A percentile compares a stretch with the other conserved stretches of the same genome.
Evolutionary conservation across 2,329 filamentous ascomycete genomes (phyloP).

Genomic region (Aspergillus aculeatinus): DNA sequence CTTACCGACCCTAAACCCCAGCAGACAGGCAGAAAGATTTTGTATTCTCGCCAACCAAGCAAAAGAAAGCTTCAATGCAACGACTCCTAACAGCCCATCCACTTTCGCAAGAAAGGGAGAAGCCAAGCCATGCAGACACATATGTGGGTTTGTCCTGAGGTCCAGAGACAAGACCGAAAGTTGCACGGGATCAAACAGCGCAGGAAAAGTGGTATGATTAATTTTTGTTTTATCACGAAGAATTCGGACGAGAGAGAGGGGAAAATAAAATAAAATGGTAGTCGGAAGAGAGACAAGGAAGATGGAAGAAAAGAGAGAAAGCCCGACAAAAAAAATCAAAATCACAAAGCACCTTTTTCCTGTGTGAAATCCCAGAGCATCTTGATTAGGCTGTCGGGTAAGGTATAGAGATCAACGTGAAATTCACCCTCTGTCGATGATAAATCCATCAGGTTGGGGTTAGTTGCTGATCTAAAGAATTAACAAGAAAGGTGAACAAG

Average conservation of each 20-base stretch:
- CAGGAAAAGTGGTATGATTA: background rate
- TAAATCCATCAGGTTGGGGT: constrained; percentile 28
- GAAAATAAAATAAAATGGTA: background rate
- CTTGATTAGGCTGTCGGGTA: constrained; percentile 83
- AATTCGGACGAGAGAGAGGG: background rate
- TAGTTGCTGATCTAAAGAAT: background rate
- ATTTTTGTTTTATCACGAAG: background rate
- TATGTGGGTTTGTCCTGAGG: background rate
- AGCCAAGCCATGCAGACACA: too few species aligned
- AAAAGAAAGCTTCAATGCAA: too few species aligned
- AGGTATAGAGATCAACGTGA: constrained; percentile 96
- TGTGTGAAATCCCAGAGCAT: constrained; percentile 88
- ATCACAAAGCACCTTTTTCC: constrained; percentile 44
- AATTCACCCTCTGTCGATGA: constrained; percentile 78
- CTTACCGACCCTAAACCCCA: too few species aligned
- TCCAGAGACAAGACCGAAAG: background rate
- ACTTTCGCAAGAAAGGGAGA: too few species aligned
- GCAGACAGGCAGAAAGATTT: too few species aligned
- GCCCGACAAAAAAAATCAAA: background rate
- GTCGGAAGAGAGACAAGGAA: constrained; percentile 2
- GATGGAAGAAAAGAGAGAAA: background rate
- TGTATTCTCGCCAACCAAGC: too few species aligned
- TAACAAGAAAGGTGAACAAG: background rate
- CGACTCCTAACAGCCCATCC: too few species aligned
- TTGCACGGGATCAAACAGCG: too few species aligned